These are phyloP conservation scores for Podochytrium sp. DNA, from an alignment of 192 early-diverging fungal genomes.

Conservation along the genomic window DNA sequence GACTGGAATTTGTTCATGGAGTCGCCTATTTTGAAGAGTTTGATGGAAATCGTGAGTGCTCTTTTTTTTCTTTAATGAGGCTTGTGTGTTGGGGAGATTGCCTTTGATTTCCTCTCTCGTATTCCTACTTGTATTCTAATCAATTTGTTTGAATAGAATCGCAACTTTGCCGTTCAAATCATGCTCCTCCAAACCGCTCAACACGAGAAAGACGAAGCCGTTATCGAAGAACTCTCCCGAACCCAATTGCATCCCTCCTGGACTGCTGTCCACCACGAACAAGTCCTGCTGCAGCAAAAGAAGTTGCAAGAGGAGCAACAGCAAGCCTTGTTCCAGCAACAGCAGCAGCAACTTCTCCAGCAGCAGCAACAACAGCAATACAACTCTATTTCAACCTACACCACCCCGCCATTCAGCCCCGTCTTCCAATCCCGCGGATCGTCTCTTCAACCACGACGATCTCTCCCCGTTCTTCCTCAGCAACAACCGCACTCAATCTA, in stretches of 20 bases:
- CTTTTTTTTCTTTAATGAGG: not conserved
- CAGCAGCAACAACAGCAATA: not conserved
- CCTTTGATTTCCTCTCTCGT: not conserved
- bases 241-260: slow-evolving; percentile 10
- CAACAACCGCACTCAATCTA: not conserved
- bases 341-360: not conserved
- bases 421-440: slow-evolving; percentile 12
- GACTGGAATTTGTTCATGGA: not conserved
- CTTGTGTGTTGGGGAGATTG: not conserved
- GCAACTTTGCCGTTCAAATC: not conserved
- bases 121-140: not conserved
- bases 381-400: not conserved
- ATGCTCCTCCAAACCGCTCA: not conserved
- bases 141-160: not conserved
- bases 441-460: not conserved
- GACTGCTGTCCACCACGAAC: not conserved
- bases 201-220: not conserved
- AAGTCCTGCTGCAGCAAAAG: slow-evolving; percentile 1
- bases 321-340: not conserved
- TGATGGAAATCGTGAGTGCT: not conserved
- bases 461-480: slow-evolving; percentile 4
- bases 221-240: not conserved
- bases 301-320: slow-evolving; percentile 7
- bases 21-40: too few relatives aligned
- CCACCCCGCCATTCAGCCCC: slow-evolving; percentile 2